These are phyloP conservation scores for Effrenium voratum DNA, from an alignment of 73 alveolate species.

Conservation along the genomic window DNA sequence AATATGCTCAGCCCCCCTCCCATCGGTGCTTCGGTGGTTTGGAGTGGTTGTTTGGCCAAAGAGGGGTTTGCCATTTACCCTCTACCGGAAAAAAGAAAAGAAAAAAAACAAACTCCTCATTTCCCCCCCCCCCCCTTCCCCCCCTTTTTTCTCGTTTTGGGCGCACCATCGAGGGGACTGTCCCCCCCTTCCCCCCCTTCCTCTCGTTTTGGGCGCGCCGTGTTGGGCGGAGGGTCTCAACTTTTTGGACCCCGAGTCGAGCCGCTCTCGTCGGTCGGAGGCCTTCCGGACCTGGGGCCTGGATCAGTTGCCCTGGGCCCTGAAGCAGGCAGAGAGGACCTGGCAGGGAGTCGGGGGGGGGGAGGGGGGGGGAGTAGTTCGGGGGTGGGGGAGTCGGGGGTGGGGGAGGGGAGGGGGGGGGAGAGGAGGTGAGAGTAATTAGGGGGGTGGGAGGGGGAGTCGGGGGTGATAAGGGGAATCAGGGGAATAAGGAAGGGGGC, in stretches of 20 bases:
- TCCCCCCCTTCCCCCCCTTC: too few relatives aligned
- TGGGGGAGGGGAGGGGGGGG: neutral
- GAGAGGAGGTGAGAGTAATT: neutral
- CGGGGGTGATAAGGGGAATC: neutral
- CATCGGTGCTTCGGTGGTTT: too few relatives aligned
- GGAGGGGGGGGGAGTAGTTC: neutral
- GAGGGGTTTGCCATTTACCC: too few relatives aligned
- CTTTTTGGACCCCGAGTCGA: neutral
- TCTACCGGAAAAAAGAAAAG: too few relatives aligned
- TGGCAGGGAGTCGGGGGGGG: neutral
- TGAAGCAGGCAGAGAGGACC: neutral
- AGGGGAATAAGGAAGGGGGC: too few relatives aligned
- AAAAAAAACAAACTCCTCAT: too few relatives aligned
- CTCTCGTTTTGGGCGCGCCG: too few relatives aligned
- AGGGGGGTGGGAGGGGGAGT: neutral
- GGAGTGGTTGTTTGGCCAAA: too few relatives aligned
- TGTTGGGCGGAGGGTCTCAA: neutral
- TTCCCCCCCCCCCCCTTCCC: too few relatives aligned
- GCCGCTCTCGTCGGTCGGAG: neutral
- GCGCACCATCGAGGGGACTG: too few relatives aligned
- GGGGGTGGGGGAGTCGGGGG: neutral
- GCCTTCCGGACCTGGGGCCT: slow-evolving; percentile 47
- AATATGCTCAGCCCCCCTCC: too few relatives aligned
- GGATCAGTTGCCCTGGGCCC: neutral
- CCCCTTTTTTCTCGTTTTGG: too few relatives aligned